Percentiles rank a stretch among this genome's conserved stretches.
Conservation (phyloP, 1,139 yeast genomes). For the Blastobotrys buckinghamii region DNA sequence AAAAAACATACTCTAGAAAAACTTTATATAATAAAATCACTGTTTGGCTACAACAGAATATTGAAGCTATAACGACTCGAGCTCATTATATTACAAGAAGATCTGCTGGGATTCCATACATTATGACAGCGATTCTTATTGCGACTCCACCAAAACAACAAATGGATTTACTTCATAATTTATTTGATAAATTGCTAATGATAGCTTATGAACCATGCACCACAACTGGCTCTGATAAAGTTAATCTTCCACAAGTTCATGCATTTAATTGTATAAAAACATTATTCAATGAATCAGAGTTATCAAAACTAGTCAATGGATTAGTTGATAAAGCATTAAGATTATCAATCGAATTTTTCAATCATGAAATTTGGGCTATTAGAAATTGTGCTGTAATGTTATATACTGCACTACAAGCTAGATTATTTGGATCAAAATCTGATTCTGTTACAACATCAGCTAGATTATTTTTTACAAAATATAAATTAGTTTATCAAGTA, state of each 20-base stretch:
- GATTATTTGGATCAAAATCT: constrained; percentile 62
- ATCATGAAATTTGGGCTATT: constrained; percentile 71
- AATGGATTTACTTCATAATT: constrained; percentile 38
- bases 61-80: constrained; percentile 48
- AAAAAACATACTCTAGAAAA: constrained; percentile 30
- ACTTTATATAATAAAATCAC: constrained; percentile 40
- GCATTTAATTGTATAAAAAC: constrained; percentile 82
- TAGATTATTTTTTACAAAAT: constrained; percentile 61
- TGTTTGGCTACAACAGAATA: constrained; percentile 51
- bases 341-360: constrained; percentile 56
- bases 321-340: constrained; percentile 55
- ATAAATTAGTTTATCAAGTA: constrained; percentile 45
- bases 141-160: constrained; percentile 42
- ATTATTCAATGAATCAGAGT: constrained; percentile 61
- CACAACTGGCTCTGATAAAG: constrained; percentile 43
- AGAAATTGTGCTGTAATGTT: constrained; percentile 92
- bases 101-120: constrained; percentile 85
- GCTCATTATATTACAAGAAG: constrained; percentile 74
- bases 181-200: constrained; percentile 47
- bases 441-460: constrained; percentile 46
- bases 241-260: constrained; percentile 86
- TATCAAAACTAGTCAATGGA: constrained; percentile 47
- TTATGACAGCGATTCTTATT: constrained; percentile 65
- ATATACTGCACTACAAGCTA: constrained; percentile 73
- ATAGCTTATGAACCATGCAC: constrained; percentile 48